These are phyloP conservation scores for Hypomontagnella monticulosa DNA, from an alignment of 495 filamentous ascomycete species.

Conservation along the genomic window DNA sequence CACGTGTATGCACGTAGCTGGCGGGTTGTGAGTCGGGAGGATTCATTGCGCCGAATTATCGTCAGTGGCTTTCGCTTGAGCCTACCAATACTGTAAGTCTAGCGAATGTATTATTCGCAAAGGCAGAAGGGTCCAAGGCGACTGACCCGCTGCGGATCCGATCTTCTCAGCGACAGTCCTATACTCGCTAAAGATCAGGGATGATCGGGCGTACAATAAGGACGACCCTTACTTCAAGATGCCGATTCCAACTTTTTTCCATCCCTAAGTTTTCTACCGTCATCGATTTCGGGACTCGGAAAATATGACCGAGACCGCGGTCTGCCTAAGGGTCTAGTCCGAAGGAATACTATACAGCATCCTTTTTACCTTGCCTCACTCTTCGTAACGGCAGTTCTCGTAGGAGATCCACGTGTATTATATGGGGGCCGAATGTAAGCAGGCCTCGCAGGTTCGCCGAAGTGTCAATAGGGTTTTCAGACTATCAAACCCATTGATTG, in stretches of 20 bases:
- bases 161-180: background rate
- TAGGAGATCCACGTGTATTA: too few relatives aligned
- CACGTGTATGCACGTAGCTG: slow-evolving; percentile 12
- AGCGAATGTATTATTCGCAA: background rate
- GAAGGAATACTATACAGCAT: background rate
- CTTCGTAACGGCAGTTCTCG: too few relatives aligned
- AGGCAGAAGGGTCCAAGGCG: background rate
- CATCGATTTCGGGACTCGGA: background rate
- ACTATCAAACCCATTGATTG: too few relatives aligned
- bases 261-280: background rate
- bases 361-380: background rate
- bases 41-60: slow-evolving; percentile 13
- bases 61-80: background rate
- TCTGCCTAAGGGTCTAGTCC: slow-evolving; percentile 2
- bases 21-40: slow-evolving; percentile 1
- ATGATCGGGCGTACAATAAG: slow-evolving; percentile 3
- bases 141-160: background rate
- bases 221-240: background rate
- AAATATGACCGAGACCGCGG: slow-evolving; percentile 3
- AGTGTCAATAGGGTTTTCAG: too few relatives aligned
- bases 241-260: slow-evolving; percentile 2
- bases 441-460: too few relatives aligned
- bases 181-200: slow-evolving; percentile 1
- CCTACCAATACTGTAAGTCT: background rate
- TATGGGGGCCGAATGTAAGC: too few relatives aligned